phyloP scores from a whole-genome alignment of 441 rosid species.

The Adansonia gregorii region DNA sequence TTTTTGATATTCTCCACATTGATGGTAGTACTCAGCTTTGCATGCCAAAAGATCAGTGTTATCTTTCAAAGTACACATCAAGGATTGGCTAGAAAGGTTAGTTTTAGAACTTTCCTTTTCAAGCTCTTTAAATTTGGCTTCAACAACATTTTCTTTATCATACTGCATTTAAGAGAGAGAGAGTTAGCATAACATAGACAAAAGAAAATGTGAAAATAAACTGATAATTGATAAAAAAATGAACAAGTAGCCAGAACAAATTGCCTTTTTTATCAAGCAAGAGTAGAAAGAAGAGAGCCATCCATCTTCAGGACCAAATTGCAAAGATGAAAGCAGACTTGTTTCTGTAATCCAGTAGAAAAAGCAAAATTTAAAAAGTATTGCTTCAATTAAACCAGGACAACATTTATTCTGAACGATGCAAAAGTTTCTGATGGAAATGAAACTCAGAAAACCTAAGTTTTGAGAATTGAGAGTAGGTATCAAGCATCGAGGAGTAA shows the following conservation, averaged over 20 bases:
- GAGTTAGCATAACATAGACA: conserved; percentile 25
- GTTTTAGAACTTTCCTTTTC: conserved; percentile 68
- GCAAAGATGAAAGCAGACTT: conserved; percentile 74
- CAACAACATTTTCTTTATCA: conserved; percentile 55
- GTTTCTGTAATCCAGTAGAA: conserved; percentile 53
- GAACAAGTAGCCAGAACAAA: not conserved
- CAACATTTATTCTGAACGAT: conserved; percentile 3
- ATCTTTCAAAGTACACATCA: conserved; percentile 60
- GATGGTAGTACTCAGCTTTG: conserved; percentile 95
- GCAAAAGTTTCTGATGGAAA: not conserved
- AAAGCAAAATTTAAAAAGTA: conserved; percentile 15
- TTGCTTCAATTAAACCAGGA: conserved; percentile 9
- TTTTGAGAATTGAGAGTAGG: not conserved
- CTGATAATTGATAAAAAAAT: conserved; percentile 6
- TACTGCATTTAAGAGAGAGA: conserved; percentile 25
- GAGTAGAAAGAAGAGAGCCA: conserved; percentile 95
- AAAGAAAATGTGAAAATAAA: not conserved
- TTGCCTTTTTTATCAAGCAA: conserved; percentile 87
- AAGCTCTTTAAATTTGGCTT: conserved; percentile 80
- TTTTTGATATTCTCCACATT: conserved; percentile 89
- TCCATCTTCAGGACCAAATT: conserved; percentile 84
- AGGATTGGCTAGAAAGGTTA: conserved; percentile 52
- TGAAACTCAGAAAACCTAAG: not conserved
- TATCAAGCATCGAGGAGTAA: not conserved
- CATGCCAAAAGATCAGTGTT: conserved; percentile 88